Conservation (phyloP, 1,284 basidiomycete genomes). For the Mycosarcoma mackinlayi region DNA sequence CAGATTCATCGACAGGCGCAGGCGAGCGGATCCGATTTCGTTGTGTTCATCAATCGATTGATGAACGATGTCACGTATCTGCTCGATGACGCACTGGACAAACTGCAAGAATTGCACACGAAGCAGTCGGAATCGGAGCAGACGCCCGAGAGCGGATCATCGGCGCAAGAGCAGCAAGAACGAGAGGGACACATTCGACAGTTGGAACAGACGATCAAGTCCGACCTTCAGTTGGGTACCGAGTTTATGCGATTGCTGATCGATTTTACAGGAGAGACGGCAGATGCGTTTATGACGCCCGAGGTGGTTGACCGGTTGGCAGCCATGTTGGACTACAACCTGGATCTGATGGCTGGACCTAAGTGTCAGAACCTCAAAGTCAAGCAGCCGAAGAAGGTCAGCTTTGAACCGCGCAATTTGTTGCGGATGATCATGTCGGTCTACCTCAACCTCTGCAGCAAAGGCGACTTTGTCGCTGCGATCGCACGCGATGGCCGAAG, state of each 20-base stretch:
- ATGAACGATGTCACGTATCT: conserved; percentile 99
- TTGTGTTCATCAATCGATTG: conserved; percentile 95
- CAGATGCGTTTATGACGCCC: conserved; percentile 91
- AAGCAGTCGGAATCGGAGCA: conserved; percentile 80
- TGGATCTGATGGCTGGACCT: conserved; percentile 88
- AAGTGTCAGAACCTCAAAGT: conserved; percentile 83
- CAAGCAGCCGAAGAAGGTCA: conserved; percentile 86
- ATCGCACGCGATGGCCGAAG: conserved; percentile 93
- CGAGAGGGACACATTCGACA: conserved; percentile 80
- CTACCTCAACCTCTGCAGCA: conserved; percentile 87
- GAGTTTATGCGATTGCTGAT: conserved; percentile 90
- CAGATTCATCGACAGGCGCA: conserved; percentile 57
- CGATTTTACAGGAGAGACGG: conserved; percentile 90
- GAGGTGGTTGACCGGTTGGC: conserved; percentile 96
- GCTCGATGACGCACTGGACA: conserved; percentile 92
- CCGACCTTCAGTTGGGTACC: conserved; percentile 85
- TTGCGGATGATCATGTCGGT: conserved; percentile 90
- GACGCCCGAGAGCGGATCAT: conserved; percentile 73
- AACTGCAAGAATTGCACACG: conserved; percentile 86
- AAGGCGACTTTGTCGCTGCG: conserved; percentile 83
- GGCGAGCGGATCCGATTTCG: conserved; percentile 66
- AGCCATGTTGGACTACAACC: conserved; percentile 96
- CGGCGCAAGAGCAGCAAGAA: conserved; percentile 83
- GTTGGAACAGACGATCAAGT: conserved; percentile 84
- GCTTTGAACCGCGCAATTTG: conserved; percentile 85